Evolutionary conservation across 2,329 filamentous ascomycete species (phyloP).

Genomic region (Xylariaceae sp.): DNA sequence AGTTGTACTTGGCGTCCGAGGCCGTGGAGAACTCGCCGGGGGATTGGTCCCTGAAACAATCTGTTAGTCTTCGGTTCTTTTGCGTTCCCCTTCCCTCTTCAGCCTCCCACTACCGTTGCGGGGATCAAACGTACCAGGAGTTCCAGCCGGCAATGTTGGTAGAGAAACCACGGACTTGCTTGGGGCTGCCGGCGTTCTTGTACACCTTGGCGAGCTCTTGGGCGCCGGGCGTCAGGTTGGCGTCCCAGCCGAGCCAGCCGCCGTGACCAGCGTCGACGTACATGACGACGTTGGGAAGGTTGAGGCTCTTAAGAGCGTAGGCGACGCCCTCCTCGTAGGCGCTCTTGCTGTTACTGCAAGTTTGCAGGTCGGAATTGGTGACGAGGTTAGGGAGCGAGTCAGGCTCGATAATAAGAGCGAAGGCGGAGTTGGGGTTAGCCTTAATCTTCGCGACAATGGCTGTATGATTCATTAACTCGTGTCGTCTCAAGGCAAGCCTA

Average conservation of each 20-base stretch:
- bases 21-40: constrained; percentile 42
- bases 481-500: not conserved
- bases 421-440: constrained; percentile 53
- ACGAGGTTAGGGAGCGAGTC: constrained; percentile 66
- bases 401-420: constrained; percentile 58
- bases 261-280: constrained; percentile 65
- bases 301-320: constrained; percentile 59
- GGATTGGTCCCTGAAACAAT: constrained; percentile 30
- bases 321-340: constrained; percentile 58
- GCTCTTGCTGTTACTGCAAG: constrained; percentile 54
- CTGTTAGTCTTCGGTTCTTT: constrained; percentile 10
- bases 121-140: constrained; percentile 50
- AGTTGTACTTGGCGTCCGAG: constrained; percentile 52
- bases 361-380: constrained; percentile 58
- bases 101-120: not conserved
- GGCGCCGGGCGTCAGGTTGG: constrained; percentile 58
- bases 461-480: constrained; percentile 16
- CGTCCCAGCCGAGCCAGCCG: constrained; percentile 65
- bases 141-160: constrained; percentile 67
- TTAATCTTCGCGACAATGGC: constrained; percentile 51
- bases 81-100: not conserved
- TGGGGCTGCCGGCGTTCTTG: constrained; percentile 58
- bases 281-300: constrained; percentile 64
- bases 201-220: constrained; percentile 56
- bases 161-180: constrained; percentile 58